These are phyloP conservation scores for Peniophora sp. DNA, from an alignment of 1,284 basidiomycete species.

Conservation along the genomic window DNA sequence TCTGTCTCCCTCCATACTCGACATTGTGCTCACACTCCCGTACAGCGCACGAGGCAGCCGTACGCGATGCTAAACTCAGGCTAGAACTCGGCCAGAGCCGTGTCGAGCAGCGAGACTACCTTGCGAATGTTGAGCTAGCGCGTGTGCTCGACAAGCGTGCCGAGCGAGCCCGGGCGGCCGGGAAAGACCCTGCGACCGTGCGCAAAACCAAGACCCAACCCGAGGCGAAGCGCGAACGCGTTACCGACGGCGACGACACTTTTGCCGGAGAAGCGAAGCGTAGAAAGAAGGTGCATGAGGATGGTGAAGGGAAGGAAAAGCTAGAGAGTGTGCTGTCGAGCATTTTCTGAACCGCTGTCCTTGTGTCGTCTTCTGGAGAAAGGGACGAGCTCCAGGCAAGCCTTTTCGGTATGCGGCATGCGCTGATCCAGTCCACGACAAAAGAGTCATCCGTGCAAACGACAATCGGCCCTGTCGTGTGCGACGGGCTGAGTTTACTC, in stretches of 20 bases:
- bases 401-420: too few relatives aligned
- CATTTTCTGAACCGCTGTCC: neutral
- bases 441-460: too few relatives aligned
- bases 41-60: slow-evolving; percentile 87
- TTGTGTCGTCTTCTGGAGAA: too few relatives aligned
- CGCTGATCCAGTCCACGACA: too few relatives aligned
- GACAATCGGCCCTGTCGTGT: too few relatives aligned
- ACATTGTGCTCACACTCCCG: slow-evolving; percentile 1
- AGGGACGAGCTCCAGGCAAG: too few relatives aligned
- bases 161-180: slow-evolving; percentile 46
- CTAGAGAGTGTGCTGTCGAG: neutral
- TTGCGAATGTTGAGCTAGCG: slow-evolving; percentile 92
- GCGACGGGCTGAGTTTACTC: too few relatives aligned
- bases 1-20: too few relatives aligned
- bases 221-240: neutral
- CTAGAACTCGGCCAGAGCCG: slow-evolving; percentile 86
- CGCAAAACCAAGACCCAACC: neutral
- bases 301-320: neutral
- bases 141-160: slow-evolving; percentile 84
- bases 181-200: slow-evolving; percentile 9
- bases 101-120: slow-evolving; percentile 88
- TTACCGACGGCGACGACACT: neutral
- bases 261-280: neutral
- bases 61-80: slow-evolving; percentile 82
- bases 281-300: neutral